These are phyloP conservation scores for Rhizodiscina lignyota DNA, from an alignment of 495 filamentous ascomycete genomes.

Conservation along the genomic window DNA sequence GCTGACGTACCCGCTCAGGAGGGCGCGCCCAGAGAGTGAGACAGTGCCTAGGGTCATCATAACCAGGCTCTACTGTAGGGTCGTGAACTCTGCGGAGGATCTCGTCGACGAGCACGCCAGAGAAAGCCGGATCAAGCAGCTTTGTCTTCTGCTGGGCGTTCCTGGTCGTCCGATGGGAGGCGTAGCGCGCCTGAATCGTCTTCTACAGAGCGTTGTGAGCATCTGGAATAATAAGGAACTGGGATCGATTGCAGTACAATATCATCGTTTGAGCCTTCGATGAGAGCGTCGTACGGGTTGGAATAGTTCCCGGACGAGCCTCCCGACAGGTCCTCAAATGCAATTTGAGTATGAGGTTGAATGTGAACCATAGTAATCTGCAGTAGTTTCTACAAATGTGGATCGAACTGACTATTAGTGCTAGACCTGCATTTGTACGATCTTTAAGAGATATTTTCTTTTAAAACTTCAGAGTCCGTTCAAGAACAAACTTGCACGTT, in stretches of 20 bases:
- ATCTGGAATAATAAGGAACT: conserved; percentile 2
- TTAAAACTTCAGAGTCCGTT: too few species aligned
- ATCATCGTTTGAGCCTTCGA: conserved; percentile 28
- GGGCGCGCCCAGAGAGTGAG: conserved; percentile 72
- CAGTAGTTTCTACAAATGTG: too few species aligned
- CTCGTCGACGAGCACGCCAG: conserved; percentile 55
- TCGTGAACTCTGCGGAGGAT: conserved; percentile 51
- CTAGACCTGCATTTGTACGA: too few species aligned
- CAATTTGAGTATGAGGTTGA: too few species aligned
- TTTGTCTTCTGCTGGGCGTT: conserved; percentile 54
- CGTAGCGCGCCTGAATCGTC: conserved; percentile 56
- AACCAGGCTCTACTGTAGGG: conserved; percentile 41
- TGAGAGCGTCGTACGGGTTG: conserved; percentile 67
- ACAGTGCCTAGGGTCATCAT: conserved; percentile 59
- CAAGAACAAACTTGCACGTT: too few species aligned
- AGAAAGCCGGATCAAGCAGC: conserved; percentile 50
- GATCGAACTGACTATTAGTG: too few species aligned
- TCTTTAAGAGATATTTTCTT: too few species aligned
- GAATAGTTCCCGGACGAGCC: conserved; percentile 12
- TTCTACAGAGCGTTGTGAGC: conserved; percentile 24
- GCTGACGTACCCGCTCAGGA: conserved; percentile 43
- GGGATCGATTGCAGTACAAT: too few species aligned
- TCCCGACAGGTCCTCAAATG: too few species aligned
- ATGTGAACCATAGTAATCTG: too few species aligned
- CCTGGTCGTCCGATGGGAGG: conserved; percentile 51